Evolutionary conservation across 192 early-diverging fungal genomes (phyloP).

Genomic region (Rhizophlyctis rosea): DNA sequence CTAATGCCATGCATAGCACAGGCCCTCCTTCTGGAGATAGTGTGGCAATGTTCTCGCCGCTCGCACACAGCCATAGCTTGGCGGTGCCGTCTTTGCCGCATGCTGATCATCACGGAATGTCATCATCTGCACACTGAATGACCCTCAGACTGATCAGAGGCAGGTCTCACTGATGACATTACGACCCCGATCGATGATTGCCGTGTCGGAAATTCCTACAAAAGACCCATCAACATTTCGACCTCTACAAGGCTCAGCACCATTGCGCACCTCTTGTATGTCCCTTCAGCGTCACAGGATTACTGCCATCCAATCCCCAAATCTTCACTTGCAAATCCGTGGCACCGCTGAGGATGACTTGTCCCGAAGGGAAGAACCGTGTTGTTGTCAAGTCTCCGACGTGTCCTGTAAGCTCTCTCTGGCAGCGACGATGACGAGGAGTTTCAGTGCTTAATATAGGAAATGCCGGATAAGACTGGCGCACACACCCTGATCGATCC

Average conservation of each 20-base stretch:
- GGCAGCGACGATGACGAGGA: too few species aligned
- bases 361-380: conserved; percentile 73
- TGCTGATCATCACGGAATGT: neutral
- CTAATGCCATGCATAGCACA: too few species aligned
- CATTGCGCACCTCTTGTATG: conserved; percentile 50
- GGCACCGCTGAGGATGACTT: conserved; percentile 63
- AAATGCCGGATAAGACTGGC: neutral
- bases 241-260: too few species aligned
- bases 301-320: conserved; percentile 72
- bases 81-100: conserved; percentile 47
- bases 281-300: conserved; percentile 68
- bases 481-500: neutral
- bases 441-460: too few species aligned
- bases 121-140: neutral
- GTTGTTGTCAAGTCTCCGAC: conserved; percentile 63
- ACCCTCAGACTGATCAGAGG: conserved; percentile 36
- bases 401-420: conserved; percentile 52
- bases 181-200: conserved; percentile 62
- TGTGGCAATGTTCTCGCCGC: neutral
- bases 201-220: conserved; percentile 57
- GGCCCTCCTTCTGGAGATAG: too few species aligned
- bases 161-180: conserved; percentile 59
- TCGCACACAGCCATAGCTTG: conserved; percentile 53
- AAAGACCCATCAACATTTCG: neutral
- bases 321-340: conserved; percentile 66